Evolutionary conservation across 2,329 filamentous ascomycete genomes (phyloP).

Genomic region (Thielaviopsis punctulata): DNA sequence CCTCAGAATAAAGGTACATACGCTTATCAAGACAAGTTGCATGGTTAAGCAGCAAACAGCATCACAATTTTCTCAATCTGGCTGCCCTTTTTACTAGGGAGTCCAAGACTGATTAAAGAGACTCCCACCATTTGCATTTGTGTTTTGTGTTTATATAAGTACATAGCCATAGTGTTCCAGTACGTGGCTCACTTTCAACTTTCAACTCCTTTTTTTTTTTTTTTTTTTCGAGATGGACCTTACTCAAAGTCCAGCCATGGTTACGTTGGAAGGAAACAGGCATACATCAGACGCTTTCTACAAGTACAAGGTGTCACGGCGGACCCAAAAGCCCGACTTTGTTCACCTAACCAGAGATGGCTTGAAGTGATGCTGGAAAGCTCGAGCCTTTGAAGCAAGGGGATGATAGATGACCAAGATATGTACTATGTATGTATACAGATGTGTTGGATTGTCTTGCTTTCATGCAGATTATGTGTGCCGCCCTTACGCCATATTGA

Average conservation of each 20-base stretch:
- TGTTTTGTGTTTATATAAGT: background rate
- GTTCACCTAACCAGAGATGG: background rate
- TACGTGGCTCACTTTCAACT: background rate
- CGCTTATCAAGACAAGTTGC: too few species aligned
- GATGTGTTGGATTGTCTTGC: background rate
- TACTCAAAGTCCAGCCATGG: too few species aligned
- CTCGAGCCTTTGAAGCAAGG: background rate
- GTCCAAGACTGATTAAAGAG: background rate
- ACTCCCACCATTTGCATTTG: background rate
- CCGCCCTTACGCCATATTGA: too few species aligned
- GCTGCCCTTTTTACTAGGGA: background rate
- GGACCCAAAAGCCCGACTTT: background rate
- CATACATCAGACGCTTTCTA: background rate
- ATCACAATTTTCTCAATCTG: background rate
- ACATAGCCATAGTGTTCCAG: background rate
- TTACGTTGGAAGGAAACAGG: too few species aligned
- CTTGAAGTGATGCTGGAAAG: background rate
- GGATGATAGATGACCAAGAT: background rate
- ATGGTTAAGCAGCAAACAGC: background rate
- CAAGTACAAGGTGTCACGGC: background rate
- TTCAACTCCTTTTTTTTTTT: background rate
- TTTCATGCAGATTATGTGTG: background rate
- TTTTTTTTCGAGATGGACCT: too few species aligned
- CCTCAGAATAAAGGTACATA: too few species aligned
- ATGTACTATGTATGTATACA: background rate